These are phyloP conservation scores for Aeschynomene evenia DNA, from an alignment of 306 rosid species.

Conservation along the genomic window DNA sequence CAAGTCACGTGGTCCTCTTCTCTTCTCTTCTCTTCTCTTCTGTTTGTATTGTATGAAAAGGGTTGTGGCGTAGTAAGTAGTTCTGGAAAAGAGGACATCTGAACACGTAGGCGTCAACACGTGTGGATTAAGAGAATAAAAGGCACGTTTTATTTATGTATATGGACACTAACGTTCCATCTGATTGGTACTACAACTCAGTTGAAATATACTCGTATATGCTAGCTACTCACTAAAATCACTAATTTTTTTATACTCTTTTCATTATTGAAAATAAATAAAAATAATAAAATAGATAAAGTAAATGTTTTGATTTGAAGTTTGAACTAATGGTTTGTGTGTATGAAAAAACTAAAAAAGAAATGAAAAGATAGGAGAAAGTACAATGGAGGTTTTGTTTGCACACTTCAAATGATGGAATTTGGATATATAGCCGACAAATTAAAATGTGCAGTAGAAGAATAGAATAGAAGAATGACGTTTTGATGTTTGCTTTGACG, in stretches of 20 bases:
- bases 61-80: constrained; percentile 28
- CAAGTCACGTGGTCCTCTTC: constrained; percentile 54
- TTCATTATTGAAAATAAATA: no score
- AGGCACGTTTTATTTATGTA: constrained; percentile 43
- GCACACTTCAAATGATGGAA: constrained; percentile 33
- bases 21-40: not conserved
- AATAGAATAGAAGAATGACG: constrained; percentile 24
- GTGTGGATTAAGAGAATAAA: constrained; percentile 33
- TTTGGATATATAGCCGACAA: constrained; percentile 25
- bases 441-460: constrained; percentile 32
- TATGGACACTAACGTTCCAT: constrained; percentile 17
- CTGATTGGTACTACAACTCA: not conserved
- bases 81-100: constrained; percentile 4
- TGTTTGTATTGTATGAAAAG: not conserved
- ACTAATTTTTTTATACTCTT: no score
- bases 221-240: no score
- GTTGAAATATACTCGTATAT: no score
- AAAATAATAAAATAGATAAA: not conserved
- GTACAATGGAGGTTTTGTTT: no score
- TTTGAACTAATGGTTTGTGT: not conserved
- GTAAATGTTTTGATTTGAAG: constrained; percentile 19
- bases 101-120: constrained; percentile 26
- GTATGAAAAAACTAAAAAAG: constrained; percentile 10
- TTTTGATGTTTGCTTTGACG: constrained; percentile 57
- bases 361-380: not conserved